Base-by-base conservation (phyloP, 768 basidiomycete genomes). In the Ramaria sp. region DNA sequence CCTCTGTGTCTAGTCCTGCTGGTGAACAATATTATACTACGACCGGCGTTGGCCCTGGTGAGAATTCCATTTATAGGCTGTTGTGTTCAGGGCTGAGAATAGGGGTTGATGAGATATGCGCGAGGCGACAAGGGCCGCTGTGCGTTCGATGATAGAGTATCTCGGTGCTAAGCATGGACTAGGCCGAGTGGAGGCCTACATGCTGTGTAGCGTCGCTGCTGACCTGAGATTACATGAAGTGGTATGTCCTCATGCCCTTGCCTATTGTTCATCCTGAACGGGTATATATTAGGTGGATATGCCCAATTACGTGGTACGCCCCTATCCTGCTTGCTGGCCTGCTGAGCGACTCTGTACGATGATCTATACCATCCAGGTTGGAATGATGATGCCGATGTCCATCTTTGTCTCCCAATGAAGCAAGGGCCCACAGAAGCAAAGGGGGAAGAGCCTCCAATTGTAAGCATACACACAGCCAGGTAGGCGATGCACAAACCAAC, bases 221-320 rank as follows among this genome's bases (percentile, higher is more conserved):
- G 81, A 83, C 64, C 64, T 83, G 59, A 70, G 75, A 58, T 72
- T 84, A 71, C 82, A 81, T 59, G 82, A 83, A 68, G 82, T 82
- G 69, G 82, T 79, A 58, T 20, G 62, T 67, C n/a, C 45, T 12
- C 20, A 24, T 9, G 45, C 47, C 37, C 6, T 39, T 38, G 12
- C 51, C 24, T 51, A 11, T 19, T 27, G 20, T 19, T 43, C 7
- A 43, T 43, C n/a, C 17, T 22, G 42, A n/a, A 22, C 42, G 39
- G 39, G n/a, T 27, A 37, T 37, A 4, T 27, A 10, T 19, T 30
- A 81, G 80, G 79, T 82, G 38, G 81, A 82, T 59, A 82, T 82
- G 81, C 81, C 81, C 11, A 82, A 82, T 59, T 83, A 80, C 60
- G 73, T 82, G 38, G 81, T 82, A 64, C 56, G 77, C 70, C 15